Conservation (phyloP, 306 rosid genomes). For the Citrullus mucosospermus region DNA sequence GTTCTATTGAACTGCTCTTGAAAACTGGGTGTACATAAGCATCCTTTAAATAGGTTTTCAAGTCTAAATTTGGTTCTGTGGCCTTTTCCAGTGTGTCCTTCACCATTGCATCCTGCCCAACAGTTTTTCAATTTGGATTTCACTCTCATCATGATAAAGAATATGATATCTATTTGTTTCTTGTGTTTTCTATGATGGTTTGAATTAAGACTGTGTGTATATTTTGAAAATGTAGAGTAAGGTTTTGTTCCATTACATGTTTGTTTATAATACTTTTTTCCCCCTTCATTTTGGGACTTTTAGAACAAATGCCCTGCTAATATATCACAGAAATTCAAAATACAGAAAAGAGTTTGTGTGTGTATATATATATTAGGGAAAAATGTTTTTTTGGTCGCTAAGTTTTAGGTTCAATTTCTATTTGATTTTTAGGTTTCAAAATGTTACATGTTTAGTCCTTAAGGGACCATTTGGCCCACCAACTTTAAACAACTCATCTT, state of each 20-base stretch:
- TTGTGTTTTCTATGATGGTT: not conserved
- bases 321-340: not conserved
- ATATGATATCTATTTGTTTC: not conserved
- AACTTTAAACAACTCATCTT: too few species aligned
- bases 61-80: constrained; percentile 60
- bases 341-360: not conserved
- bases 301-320: not conserved
- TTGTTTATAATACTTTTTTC: not conserved
- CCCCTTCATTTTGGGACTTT: not conserved
- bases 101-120: constrained; percentile 80
- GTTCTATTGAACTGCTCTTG: constrained; percentile 23
- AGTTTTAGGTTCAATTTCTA: too few species aligned
- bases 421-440: too few species aligned
- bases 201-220: not conserved
- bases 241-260: not conserved
- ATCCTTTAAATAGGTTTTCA: constrained; percentile 53
- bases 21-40: constrained; percentile 72
- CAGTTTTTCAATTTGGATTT: constrained; percentile 4
- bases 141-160: not conserved
- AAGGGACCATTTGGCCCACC: too few species aligned
- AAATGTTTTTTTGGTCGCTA: too few species aligned
- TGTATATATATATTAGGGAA: too few species aligned
- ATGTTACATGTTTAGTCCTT: too few species aligned
- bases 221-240: not conserved
- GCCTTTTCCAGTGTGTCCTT: constrained; percentile 77